Conservation (phyloP, 148 eudicot species). For the Vaccinium myrtillus region DNA sequence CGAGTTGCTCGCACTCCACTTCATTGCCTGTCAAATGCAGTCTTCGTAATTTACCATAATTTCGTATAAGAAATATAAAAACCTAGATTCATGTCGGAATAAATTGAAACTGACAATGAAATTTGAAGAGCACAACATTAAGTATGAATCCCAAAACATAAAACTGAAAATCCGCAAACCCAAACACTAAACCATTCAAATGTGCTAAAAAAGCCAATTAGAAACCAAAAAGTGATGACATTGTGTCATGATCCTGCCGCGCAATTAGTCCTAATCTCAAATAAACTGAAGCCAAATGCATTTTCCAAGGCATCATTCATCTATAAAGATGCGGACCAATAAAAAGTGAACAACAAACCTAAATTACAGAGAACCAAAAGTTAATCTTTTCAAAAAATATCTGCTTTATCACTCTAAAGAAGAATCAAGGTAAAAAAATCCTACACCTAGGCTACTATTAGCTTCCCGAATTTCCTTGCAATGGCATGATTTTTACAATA, state of each 20-base stretch:
- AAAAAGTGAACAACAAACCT: neutral
- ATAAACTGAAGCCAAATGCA: neutral
- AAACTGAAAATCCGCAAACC: neutral
- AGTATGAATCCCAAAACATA: neutral
- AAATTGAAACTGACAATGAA: neutral
- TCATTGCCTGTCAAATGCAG: conserved; percentile 71
- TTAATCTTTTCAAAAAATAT: neutral
- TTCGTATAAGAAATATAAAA: conserved; percentile 14
- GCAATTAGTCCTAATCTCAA: neutral
- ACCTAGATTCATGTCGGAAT: neutral
- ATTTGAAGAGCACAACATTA: neutral
- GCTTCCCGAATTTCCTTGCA: neutral
- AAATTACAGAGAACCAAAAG: neutral
- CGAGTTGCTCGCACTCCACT: conserved; percentile 98
- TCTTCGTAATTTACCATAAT: conserved; percentile 15
- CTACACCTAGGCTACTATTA: neutral
- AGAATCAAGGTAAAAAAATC: neutral
- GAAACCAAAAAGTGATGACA: neutral
- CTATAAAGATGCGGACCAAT: neutral
- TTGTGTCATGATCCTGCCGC: neutral
- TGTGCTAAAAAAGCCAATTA: neutral
- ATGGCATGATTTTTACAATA: neutral
- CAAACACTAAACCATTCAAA: neutral
- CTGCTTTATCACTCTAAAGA: neutral
- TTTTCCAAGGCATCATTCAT: neutral